Conservation (phyloP, 148 eudicot species). For the Cornus florida region DNA sequence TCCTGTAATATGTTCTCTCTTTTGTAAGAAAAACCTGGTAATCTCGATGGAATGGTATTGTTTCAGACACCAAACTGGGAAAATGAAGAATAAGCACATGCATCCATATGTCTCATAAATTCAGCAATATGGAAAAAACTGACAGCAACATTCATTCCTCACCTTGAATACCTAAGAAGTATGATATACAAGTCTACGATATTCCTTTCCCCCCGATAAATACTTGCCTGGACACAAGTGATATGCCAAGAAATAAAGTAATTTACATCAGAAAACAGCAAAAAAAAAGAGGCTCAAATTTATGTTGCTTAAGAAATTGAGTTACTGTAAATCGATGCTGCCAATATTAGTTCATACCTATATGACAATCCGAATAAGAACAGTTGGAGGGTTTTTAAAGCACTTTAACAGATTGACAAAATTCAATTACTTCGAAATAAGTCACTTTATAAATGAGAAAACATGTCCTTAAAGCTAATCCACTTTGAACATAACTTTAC, state of each 20-base stretch:
- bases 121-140: constrained; percentile 10
- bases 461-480: not conserved
- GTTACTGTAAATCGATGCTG: not conserved
- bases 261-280: constrained; percentile 8
- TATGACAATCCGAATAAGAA: no score
- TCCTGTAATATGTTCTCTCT: constrained; percentile 55
- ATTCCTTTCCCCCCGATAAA: constrained; percentile 74
- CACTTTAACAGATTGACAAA: not conserved
- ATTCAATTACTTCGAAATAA: not conserved
- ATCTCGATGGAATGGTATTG: constrained; percentile 91
- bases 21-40: constrained; percentile 57
- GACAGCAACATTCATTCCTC: constrained; percentile 18
- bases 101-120: constrained; percentile 4
- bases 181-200: constrained; percentile 77
- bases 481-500: not conserved
- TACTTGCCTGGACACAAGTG: constrained; percentile 52
- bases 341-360: not conserved
- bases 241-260: constrained; percentile 5
- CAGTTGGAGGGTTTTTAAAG: not conserved
- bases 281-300: not conserved
- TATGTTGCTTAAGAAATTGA: not conserved
- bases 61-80: constrained; percentile 88
- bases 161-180: constrained; percentile 93
- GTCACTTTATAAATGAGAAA: not conserved
- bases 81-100: constrained; percentile 20